Conservation (phyloP, 2,329 filamentous ascomycete species). For the Pezicula radicicola region DNA sequence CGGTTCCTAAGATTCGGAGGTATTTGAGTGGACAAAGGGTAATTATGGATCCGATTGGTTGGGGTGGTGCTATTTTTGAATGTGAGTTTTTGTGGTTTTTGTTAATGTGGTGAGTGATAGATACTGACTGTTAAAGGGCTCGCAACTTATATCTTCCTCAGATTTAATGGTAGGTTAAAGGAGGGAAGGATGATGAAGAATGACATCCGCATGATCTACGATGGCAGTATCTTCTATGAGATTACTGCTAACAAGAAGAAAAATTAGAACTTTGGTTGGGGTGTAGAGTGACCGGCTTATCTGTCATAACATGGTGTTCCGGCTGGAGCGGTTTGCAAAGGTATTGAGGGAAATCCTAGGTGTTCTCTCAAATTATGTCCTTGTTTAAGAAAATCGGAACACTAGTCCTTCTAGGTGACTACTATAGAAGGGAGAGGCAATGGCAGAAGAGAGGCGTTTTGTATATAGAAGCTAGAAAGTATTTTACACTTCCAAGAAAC, state of each 20-base stretch:
- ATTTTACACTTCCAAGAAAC: too few species aligned
- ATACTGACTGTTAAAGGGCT: conserved; percentile 29
- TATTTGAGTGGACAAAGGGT: conserved; percentile 38
- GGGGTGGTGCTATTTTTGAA: conserved; percentile 24
- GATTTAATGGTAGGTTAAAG: conserved; percentile 53
- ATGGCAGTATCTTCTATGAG: conserved; percentile 48
- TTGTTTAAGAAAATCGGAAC: too few species aligned
- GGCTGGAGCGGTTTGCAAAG: too few species aligned
- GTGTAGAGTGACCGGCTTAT: too few species aligned
- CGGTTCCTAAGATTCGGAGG: conserved; percentile 30
- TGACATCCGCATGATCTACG: conserved; percentile 49
- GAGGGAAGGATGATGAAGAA: conserved; percentile 56
- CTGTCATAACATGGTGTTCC: too few species aligned
- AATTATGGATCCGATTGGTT: conserved; percentile 40
- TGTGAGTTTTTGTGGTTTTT: conserved; percentile 24
- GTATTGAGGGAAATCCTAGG: too few species aligned
- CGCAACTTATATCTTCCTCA: conserved; percentile 49
- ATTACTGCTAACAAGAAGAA: conserved; percentile 29
- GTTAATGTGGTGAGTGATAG: background rate
- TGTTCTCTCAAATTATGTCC: too few species aligned
- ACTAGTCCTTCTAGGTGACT: too few species aligned
- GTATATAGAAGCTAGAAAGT: too few species aligned
- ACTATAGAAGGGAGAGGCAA: too few species aligned
- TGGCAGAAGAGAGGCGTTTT: too few species aligned
- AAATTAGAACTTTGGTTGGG: background rate